These are phyloP conservation scores for Auricularia cornea DNA, from an alignment of 768 basidiomycete genomes.

Conservation along the genomic window DNA sequence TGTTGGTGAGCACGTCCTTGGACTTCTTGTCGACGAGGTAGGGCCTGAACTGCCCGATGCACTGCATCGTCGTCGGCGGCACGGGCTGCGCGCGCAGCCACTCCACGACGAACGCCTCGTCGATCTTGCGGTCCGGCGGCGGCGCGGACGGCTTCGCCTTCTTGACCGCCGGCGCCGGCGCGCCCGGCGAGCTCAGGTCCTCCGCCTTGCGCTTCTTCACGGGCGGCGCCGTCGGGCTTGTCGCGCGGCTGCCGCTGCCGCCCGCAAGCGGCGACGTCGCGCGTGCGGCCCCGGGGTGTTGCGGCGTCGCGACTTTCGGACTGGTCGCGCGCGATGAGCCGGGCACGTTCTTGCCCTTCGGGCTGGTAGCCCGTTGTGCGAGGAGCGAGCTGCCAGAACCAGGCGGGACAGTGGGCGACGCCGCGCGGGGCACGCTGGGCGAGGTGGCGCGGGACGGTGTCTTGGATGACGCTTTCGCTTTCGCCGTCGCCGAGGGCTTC, in stretches of 20 bases:
- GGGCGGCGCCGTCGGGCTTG: slow-evolving; percentile 33
- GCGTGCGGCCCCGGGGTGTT: slow-evolving; percentile 18
- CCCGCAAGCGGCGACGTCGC: slow-evolving; percentile 48
- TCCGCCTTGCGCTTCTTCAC: neutral
- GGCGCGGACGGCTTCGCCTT: slow-evolving; percentile 33
- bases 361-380: slow-evolving; percentile 79
- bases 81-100: slow-evolving; percentile 58
- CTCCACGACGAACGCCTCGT: slow-evolving; percentile 52
- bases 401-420: too few species aligned
- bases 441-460: slow-evolving; percentile 48
- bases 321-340: slow-evolving; percentile 33
- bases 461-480: neutral
- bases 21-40: slow-evolving; percentile 62
- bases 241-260: slow-evolving; percentile 37
- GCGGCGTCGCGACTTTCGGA: slow-evolving; percentile 24
- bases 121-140: slow-evolving; percentile 31
- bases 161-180: slow-evolving; percentile 17
- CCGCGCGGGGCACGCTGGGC: slow-evolving; percentile 36
- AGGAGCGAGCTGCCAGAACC: slow-evolving; percentile 62
- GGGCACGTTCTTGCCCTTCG: slow-evolving; percentile 31
- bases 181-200: slow-evolving; percentile 15
- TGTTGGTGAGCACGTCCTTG: slow-evolving; percentile 65
- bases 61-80: slow-evolving; percentile 68
- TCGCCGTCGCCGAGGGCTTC: neutral
- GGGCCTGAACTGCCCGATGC: slow-evolving; percentile 70